Base-by-base conservation (phyloP, 441 rosid species). In the Caryocar brasiliense region DNA sequence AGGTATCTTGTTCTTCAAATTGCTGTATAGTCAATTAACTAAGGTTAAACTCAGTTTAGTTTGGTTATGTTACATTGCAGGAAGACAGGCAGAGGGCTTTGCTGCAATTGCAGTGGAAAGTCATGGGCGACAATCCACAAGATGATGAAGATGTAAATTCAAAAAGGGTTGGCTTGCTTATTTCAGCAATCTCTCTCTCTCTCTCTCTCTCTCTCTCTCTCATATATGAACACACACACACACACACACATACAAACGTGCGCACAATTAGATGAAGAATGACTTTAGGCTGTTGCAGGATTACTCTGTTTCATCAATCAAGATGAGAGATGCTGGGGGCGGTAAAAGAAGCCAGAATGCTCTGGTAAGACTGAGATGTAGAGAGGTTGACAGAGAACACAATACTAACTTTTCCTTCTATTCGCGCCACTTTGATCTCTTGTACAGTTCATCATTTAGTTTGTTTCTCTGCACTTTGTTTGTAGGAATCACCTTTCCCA, bases 101-200 rank as follows among this genome's bases (percentile, higher is more conserved):
- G 64, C 62, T 91, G 75, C 96, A 91, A 62, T 23, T 91, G 72
- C 98, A 91, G 75, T 86, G 92, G 98, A 85, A 68, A 71, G 96
- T 91, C 51, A 86, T 91, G 96, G 40, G 95, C 48, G 80, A 81
- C 66, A 82, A 85, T 57, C 81, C 80, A 27, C 80, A 77, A 46
- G 95, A 76, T 61, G 96, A 86, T 43, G 92, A 77, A 54, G 95
- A 86, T 76, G 93, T 78, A 45, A 75, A 68, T 75, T 84, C 92
- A 1, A 78, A 64, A 54, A 75, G 53, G 95, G 92, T 84, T 51
- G 32, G 61, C 23, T 48, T 45, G 11, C 35, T 46, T 63, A 39
- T 45, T 58, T 24, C 11, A 24, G 18, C n/a, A 33, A 2, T 7
- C 14, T 17, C 22, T 2, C 47, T 0, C 17, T 24, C n/a, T 28